Evolutionary conservation across 768 basidiomycete species (phyloP).

Genomic region (Boletus rufocinnamomeus): DNA sequence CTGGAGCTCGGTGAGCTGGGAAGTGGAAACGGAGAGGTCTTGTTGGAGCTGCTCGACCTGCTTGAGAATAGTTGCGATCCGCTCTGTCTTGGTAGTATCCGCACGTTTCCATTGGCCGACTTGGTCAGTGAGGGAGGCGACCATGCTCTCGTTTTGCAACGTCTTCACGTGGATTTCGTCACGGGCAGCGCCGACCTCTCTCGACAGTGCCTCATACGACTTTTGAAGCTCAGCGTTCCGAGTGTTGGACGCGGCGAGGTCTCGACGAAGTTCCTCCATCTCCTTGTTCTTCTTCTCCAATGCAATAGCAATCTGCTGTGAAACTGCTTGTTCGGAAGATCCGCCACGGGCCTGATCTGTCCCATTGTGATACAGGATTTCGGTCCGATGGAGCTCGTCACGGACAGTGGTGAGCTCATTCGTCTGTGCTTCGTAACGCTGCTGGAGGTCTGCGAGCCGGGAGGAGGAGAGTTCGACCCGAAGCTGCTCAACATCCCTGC

Average conservation of each 20-base stretch:
- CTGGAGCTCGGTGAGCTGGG: slow-evolving; percentile 1
- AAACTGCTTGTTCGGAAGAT: background rate
- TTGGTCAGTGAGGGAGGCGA: slow-evolving; percentile 1
- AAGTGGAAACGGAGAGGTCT: background rate
- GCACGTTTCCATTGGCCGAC: slow-evolving; percentile 2
- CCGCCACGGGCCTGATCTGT: too few relatives aligned
- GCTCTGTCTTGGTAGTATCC: background rate
- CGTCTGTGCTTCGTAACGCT: background rate
- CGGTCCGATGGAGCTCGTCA: background rate
- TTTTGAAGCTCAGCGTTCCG: slow-evolving; percentile 7
- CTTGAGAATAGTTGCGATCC: background rate
- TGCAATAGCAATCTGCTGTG: background rate
- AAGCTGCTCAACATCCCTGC: slow-evolving; percentile 3
- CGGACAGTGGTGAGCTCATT: background rate
- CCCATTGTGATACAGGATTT: background rate
- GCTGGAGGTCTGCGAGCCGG: background rate
- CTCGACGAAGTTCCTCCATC: slow-evolving; percentile 3
- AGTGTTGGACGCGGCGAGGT: background rate
- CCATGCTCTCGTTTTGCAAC: slow-evolving; percentile 1
- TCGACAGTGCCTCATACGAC: slow-evolving; percentile 1
- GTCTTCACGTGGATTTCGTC: slow-evolving; percentile 5
- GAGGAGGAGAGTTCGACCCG: background rate
- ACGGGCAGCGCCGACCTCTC: background rate
- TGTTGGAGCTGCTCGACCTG: background rate
- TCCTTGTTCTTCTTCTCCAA: slow-evolving; percentile 1